Conservation (phyloP, 495 filamentous ascomycete genomes). For the Trichodelitschia bisporula region DNA sequence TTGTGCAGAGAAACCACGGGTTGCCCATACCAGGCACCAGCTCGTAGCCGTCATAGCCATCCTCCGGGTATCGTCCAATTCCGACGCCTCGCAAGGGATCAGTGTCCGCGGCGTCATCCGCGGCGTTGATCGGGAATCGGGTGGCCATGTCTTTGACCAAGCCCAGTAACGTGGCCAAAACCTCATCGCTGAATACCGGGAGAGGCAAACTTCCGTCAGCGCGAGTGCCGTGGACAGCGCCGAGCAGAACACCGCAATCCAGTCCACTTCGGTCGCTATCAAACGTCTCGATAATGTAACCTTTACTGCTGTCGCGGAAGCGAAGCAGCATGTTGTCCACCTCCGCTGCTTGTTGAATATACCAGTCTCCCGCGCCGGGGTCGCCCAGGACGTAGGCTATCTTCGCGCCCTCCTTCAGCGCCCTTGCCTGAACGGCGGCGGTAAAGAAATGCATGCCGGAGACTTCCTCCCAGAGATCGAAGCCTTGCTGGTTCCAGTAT, state of each 20-base stretch:
- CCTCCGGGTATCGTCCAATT: conserved; percentile 21
- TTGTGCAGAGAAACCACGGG: conserved; percentile 23
- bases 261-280: conserved; percentile 13
- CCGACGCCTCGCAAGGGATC: conserved; percentile 11
- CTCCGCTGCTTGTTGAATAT: conserved; percentile 11
- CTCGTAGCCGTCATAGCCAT: conserved; percentile 20
- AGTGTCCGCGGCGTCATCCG: conserved; percentile 4
- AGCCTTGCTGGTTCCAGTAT: conserved; percentile 22
- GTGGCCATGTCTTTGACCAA: conserved; percentile 14
- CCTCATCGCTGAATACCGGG: conserved; percentile 15
- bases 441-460: conserved; percentile 36
- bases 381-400: conserved; percentile 14
- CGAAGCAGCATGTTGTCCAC: conserved; percentile 10
- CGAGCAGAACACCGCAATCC: conserved; percentile 18
- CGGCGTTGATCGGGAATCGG: conserved; percentile 15
- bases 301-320: conserved; percentile 15
- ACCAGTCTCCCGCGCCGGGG: conserved; percentile 15
- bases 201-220: conserved; percentile 5
- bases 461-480: conserved; percentile 29
- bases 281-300: conserved; percentile 15
- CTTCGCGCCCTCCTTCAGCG: conserved; percentile 14
- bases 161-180: conserved; percentile 16
- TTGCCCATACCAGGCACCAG: conserved; percentile 15
- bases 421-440: conserved; percentile 25
- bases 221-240: conserved; percentile 13